Base-by-base conservation (phyloP, 2,329 filamentous ascomycete genomes). In the Penicillium glabrum region DNA sequence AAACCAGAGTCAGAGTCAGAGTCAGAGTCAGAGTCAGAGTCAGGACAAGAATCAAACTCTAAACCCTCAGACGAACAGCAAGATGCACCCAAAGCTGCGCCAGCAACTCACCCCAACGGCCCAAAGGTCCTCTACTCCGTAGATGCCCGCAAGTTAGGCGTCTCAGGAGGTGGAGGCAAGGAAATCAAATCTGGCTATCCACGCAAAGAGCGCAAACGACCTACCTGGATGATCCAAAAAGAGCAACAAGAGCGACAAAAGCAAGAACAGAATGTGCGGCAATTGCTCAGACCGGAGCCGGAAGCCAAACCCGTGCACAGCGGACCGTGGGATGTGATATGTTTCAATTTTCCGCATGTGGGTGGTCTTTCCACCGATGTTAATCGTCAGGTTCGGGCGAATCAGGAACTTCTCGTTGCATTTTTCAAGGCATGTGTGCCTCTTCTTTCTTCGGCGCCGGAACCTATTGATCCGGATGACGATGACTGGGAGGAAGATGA, bases 341-440 rank as follows among this genome's bases (percentile, higher is more conserved):
- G 93, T 63, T 99, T 98, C 85, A 96, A 97, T 80, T 99, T 99
- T 75, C 95, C 95, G 35, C 95, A 99, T 78, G 89, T 96, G 3
- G 95, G 95, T 61, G 95, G 95, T 46, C 88, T 96, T 68, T 89
- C 86, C 62, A 98, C 89, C 65, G 93, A 98, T 77, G 89, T 97
- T 54, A 97, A 97, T 78, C 83, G 95, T 35, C 95, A 99, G 77
- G 92, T 97, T 14, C 87, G 95, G 55, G 86, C 90, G 73, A 98
- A 99, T 77, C 93, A 96, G 75, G 78, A 80, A 57, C 70, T 82
- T 10, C 69, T 82, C 7, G 79, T 82, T 24, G 73, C 71, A 1
- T 82, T 82, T 59, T 81, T 82, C 64, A 77, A 77, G 56, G 67
- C 71, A 4, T 78, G 74, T 58, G 71, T 76, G 43, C 73, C 76